A percentile compares a stretch with the other conserved stretches of the same genome.
phyloP scores from a whole-genome alignment of 176 grass and related monocot species.

The Zoysia japonica region DNA sequence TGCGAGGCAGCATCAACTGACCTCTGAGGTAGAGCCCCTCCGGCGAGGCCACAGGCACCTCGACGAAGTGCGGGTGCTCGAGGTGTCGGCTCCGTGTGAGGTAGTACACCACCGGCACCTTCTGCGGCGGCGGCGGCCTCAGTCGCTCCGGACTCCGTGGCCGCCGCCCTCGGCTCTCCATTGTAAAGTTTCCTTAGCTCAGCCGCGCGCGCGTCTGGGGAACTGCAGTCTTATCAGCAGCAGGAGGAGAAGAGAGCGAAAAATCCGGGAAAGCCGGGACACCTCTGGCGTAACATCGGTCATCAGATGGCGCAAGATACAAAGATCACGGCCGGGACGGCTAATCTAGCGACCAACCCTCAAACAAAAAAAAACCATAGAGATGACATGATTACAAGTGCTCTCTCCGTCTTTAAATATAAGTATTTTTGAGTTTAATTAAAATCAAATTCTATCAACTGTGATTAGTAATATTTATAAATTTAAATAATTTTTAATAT shows the following conservation, averaged over 20 bases:
- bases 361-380: neutral
- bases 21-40: constrained; percentile 83
- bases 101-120: constrained; percentile 93
- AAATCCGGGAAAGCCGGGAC: constrained; percentile 9
- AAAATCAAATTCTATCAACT: too few relatives aligned
- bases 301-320: constrained; percentile 40
- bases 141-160: constrained; percentile 44
- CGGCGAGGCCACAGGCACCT: constrained; percentile 68
- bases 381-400: neutral
- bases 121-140: constrained; percentile 38
- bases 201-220: neutral
- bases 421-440: too few relatives aligned
- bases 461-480: too few relatives aligned
- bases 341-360: neutral
- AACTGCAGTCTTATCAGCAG: constrained; percentile 29
- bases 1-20: constrained; percentile 14
- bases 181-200: constrained; percentile 4
- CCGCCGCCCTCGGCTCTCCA: constrained; percentile 50
- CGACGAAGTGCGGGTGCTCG: constrained; percentile 99
- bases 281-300: neutral
- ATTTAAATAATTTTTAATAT: too few relatives aligned
- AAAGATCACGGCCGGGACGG: constrained; percentile 32
- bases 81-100: constrained; percentile 92
- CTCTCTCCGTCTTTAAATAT: too few relatives aligned
- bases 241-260: constrained; percentile 3